Base-by-base conservation (phyloP, 306 rosid genomes). In the Casuarina glauca region DNA sequence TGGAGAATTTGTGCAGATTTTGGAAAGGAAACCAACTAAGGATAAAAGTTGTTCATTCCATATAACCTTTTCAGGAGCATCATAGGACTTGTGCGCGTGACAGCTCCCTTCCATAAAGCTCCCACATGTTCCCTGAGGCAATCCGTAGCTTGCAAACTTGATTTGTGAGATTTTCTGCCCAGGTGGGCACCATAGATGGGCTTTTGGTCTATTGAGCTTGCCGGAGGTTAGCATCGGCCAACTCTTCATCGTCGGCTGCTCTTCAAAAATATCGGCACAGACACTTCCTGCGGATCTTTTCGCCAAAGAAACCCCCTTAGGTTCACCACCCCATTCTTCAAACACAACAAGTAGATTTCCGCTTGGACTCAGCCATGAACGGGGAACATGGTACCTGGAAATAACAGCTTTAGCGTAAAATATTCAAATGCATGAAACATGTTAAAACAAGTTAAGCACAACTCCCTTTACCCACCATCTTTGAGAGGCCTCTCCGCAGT, bases 311-410 rank as follows among this genome's bases (percentile, higher is more conserved):
- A 95, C 88, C 79, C 89, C 87, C 9, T 42, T 20, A 9, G 99
- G 93, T 43, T 95, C 93, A 38, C 97, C 97, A 17, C 99, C 99
- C 92, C 81, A 88, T 83, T 95, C 99, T 78, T 95, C 99, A 57
- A 95, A 91, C 84, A 95, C 88, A 41, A 93, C 96, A 82, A 95
- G 67, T 43, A 88, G 75, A 61, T 95, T 95, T 38, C 80, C 97
- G 3, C 81, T 79, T 2, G 93, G 83, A 39, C 79, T 87, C 86
- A 95, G 76, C 99, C 99, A 95, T 3, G 96, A 87, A 46, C 91
- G 89, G 35, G 99, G 99, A 81, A 93, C 87, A 69, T 93, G 99
- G 83, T 95, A 95, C 99, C 99, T 95, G 89, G 73, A 74, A 76
- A 26, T 74, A 64, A 63, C 72, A 76, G 69, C 32, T n/a, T 77